These are phyloP conservation scores for Pisolithus marmoratus DNA, from an alignment of 768 basidiomycete species.

Conservation along the genomic window DNA sequence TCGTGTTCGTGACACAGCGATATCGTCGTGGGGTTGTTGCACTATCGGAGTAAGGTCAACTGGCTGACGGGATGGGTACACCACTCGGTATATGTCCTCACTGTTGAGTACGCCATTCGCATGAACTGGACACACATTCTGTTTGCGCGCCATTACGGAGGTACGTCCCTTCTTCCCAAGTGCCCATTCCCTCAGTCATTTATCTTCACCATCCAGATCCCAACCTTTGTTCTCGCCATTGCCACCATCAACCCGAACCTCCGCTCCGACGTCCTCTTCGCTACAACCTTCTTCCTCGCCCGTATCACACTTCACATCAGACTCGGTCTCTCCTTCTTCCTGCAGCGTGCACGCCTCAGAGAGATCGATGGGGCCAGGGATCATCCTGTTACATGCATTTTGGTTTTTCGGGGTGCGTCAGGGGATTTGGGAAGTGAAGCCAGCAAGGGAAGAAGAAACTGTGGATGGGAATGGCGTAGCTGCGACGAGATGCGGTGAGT, in stretches of 20 bases:
- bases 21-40: constrained; percentile 38
- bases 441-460: constrained; percentile 2
- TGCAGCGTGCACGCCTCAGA: constrained; percentile 25
- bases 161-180: constrained; percentile 18
- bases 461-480: not conserved
- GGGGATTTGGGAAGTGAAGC: constrained; percentile 37
- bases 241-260: constrained; percentile 38
- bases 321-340: constrained; percentile 28
- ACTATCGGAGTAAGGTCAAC: constrained; percentile 44
- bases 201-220: constrained; percentile 30
- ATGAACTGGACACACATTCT: constrained; percentile 36
- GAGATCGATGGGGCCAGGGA: constrained; percentile 35
- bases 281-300: constrained; percentile 43
- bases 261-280: constrained; percentile 47
- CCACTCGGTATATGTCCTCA: constrained; percentile 36
- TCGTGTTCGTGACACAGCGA: constrained; percentile 30
- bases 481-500: not conserved
- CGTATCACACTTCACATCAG: constrained; percentile 43
- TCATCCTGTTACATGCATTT: constrained; percentile 42
- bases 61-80: constrained; percentile 53
- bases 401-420: constrained; percentile 52
- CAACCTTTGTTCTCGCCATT: constrained; percentile 48
- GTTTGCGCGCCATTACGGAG: constrained; percentile 44
- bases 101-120: constrained; percentile 36
- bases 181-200: not conserved